Evolutionary conservation across 164 flowering plant genomes (phyloP), one percentile per base, ranked within the genome.

Genomic region (Paratinospora sagittata): DNA sequence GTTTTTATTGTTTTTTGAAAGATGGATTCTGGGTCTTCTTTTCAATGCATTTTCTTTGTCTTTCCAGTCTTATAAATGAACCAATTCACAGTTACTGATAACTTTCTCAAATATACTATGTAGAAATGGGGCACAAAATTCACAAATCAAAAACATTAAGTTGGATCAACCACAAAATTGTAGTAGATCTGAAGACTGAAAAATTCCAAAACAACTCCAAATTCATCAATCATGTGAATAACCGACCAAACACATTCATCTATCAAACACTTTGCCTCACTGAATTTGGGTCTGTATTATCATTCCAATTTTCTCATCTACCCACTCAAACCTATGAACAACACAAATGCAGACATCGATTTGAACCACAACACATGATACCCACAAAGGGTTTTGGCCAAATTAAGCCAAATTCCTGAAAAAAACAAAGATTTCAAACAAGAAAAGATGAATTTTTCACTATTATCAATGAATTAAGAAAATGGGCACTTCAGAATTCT

Each of bases 401-500:
- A 43, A 43, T 13, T 43, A 41, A 14, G 26, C 17, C 33, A 62
- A 26, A 62, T 62, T 16, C 47, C 27, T 21, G 23, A 41, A 9
- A 3, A 70, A 62, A 70, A 62, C 65, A 70, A 0, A 62, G 11
- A 24, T 17, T 27, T 70, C 57, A 70, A 26, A 0, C 73, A 66
- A 23, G 69, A 24, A 43, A 66, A 41, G 16, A 8, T 21, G 24
- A 13, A 10, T 16, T 52, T 19, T 52, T 52, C 58, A 52, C 19
- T 52, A 21, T 16, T 3, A 66, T 14, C 14, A 41, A 5, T 13
- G 24, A 70, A n/a, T 23, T 5, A 17, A 67, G 27, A 47, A 67
- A 70, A n/a, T 70, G 73, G 73, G 73, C n/a, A 41, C 39, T 62
- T 39, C 60, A 62, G 5, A 24, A 61, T 39, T 27, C 10, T 8